Base-by-base conservation (phyloP, 345 rosid genomes). In the Trapa bicornis region DNA sequence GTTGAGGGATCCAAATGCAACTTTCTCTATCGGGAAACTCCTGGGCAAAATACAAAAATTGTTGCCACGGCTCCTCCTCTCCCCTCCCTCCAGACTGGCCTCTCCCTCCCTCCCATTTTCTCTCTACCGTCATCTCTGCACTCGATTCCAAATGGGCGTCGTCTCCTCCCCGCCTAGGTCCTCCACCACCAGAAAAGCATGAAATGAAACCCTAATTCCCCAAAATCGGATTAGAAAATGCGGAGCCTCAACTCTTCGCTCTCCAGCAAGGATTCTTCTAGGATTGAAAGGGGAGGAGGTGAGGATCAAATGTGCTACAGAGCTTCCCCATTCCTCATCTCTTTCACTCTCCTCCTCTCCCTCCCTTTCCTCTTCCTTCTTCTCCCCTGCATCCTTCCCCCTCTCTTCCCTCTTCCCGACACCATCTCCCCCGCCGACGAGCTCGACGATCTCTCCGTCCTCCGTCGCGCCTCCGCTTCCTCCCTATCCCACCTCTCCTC, bases 381-480 rank as follows among this genome's bases (percentile, higher is more conserved):
- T 37, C 37, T 13, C 37, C 67, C 47, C 37, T 37, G 37, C 37
- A 8, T 85, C 77, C 67, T 86, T 64, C 83, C 88, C 8, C 69
- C 83, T 61, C 64, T 80, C 65, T 80, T 82, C 78, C 73, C 80
- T 8, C 69, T 73, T 6, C 80, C 84, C 33, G 81, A 84, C 29
- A 87, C 89, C 52, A 87, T 90, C 75, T 80, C 98, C 45, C 67
- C 80, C 73, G 72, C 84, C 64, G 97, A 94, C 79, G 97, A 94
- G 67, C 76, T 72, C 68, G 87, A 83, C 67, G 97, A 94, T 77
- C 89, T 83, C 66, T 50, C 75, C 61, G 83, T 91, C 75, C 85
- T 91, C 67, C 67, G 52, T 53, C 67, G 67, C 53, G 67, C 67
- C 68, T 74, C 89, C 7, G 65, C 61, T 15, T 32, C 63, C 63